Percentiles rank a stretch among this genome's conserved stretches.
These are phyloP conservation scores for Eustoma russellianum DNA, from an alignment of 257 asterid genomes.

Conservation along the genomic window DNA sequence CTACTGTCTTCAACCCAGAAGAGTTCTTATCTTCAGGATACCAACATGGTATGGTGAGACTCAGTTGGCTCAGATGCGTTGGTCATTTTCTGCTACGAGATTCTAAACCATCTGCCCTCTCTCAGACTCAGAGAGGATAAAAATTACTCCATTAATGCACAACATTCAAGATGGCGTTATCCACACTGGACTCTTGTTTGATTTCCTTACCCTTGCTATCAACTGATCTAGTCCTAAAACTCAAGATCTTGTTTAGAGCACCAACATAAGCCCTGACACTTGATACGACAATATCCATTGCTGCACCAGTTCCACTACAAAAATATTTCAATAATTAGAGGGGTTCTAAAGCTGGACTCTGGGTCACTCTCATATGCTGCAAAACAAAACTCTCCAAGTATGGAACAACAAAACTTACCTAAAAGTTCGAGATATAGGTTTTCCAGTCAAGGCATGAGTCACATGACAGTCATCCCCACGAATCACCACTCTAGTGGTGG, in stretches of 20 bases:
- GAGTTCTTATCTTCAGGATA: too few relatives aligned
- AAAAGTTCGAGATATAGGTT: slow-evolving; percentile 52
- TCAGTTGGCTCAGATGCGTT: too few relatives aligned
- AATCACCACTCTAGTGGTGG: slow-evolving; percentile 73
- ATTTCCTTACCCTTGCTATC: background rate
- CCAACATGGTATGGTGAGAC: too few relatives aligned
- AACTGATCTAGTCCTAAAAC: slow-evolving; percentile 28
- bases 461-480: slow-evolving; percentile 46
- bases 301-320: slow-evolving; percentile 78
- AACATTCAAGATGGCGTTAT: slow-evolving; percentile 1
- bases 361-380: background rate
- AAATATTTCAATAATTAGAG: background rate
- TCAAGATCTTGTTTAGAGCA: slow-evolving; percentile 82
- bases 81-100: too few relatives aligned
- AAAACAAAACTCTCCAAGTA: background rate
- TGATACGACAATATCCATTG: slow-evolving; percentile 85
- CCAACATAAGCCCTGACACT: slow-evolving; percentile 84
- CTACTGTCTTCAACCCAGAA: too few relatives aligned
- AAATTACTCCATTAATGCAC: too few relatives aligned
- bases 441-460: slow-evolving; percentile 66
- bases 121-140: too few relatives aligned
- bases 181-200: background rate
- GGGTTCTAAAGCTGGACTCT: background rate
- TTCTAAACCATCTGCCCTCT: too few relatives aligned
- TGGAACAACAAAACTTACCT: slow-evolving; percentile 34